phyloP scores from a whole-genome alignment of 148 eudicot species.

The Vaccinium vitisidaea region DNA sequence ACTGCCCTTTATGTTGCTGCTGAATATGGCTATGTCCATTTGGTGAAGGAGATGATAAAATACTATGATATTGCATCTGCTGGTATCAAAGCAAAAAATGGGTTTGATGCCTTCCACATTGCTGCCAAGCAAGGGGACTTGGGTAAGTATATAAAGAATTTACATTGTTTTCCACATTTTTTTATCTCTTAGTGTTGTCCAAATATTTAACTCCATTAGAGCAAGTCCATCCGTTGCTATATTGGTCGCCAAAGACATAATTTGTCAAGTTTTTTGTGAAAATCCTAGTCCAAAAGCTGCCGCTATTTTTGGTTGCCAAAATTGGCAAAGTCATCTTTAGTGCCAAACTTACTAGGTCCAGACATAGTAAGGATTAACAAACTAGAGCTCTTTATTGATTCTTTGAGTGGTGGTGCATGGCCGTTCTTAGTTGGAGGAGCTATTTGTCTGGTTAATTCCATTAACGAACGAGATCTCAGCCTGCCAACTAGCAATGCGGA shows the following conservation, averaged over 20 bases:
- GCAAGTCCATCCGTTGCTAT: background rate
- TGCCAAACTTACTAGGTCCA: background rate
- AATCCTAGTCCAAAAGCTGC: background rate
- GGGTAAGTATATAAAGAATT: constrained; percentile 27
- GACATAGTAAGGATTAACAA: no score
- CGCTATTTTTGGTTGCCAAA: background rate
- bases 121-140: constrained; percentile 57
- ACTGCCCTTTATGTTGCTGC: constrained; percentile 56
- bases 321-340: background rate
- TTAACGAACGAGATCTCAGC: no score
- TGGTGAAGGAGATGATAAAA: constrained; percentile 44
- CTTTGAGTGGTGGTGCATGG: no score
- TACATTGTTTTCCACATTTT: background rate
- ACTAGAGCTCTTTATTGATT: no score
- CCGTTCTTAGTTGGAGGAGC: no score
- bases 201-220: background rate
- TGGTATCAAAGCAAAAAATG: constrained; percentile 46
- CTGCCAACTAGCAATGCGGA: no score
- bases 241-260: background rate
- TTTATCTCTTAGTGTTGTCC: background rate
- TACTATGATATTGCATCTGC: constrained; percentile 42
- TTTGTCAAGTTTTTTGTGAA: background rate
- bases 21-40: constrained; percentile 41
- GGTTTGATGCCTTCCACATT: constrained; percentile 57
- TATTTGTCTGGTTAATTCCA: no score